Evolutionary conservation across 2,329 filamentous ascomycete genomes (phyloP), one percentile per base, ranked within the genome.

Genomic region (Fusarium cicatricum): DNA sequence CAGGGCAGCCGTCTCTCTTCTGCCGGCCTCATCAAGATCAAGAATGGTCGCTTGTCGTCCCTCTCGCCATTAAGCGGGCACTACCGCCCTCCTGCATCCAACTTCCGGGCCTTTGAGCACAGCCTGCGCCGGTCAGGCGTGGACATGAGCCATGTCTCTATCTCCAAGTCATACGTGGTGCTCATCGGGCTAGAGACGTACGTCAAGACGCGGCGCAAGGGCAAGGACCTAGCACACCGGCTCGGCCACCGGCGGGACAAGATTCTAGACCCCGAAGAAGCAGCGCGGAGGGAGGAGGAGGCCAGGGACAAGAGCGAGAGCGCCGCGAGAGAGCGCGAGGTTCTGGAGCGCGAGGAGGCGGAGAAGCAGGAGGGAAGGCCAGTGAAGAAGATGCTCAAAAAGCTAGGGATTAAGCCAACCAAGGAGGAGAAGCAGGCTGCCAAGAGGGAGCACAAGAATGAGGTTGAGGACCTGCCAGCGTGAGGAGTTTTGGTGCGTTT

Each of bases 111-210:
- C 1, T 96, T 97, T 68, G 84, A 96, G 2, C 85, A 87, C 58
- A 87, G 82, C 9, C 79, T 97, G 5, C 85, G 87, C 64, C 86
- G 88, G 1, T 84, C 84, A 28, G 90, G 90, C 1, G 92, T 89
- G 1, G 92, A 97, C 72, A 90, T 93, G 84, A 85, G 83, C 12
- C 87, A 85, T 21, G 87, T 96, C 11, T 90, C 87, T 15, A 90
- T 96, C 39, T 91, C 88, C 36, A 88, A 92, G 66, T 89, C 89
- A 2, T 97, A 96, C 70, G 88, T 90, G 0, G 86, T 96, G 1
- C 80, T 97, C 1, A 84, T 93, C 1, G 93, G 93, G 0, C 80
- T 97, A 5, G 92, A 97, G 77, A 84, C 87, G 12, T 97, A 96
- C 70, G 76, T 89, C 43, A 87, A 87, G 66, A 88, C 88, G 11